Percentiles rank a stretch among this genome's conserved stretches.
Conservation (phyloP, 2,329 filamentous ascomycete genomes). For the Penicillium sp. region DNA sequence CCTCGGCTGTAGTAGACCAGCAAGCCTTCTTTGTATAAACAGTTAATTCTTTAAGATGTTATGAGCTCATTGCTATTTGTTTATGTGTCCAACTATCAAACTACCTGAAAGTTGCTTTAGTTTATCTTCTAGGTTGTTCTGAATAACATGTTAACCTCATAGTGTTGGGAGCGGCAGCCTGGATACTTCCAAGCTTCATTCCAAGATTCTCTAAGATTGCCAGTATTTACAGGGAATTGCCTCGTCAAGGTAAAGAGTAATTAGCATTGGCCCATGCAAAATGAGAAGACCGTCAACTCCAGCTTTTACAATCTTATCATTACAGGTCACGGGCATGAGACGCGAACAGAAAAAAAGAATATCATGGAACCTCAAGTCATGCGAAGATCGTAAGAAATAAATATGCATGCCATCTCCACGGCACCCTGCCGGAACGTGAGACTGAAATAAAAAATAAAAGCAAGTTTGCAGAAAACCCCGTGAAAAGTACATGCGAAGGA, state of each 20-base stretch:
- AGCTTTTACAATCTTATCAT: conserved; percentile 43
- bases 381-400: conserved; percentile 26
- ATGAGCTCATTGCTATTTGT: no score
- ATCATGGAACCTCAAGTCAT: conserved; percentile 29
- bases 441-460: conserved; percentile 24
- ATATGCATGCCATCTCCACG: conserved; percentile 30
- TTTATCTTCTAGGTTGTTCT: no score
- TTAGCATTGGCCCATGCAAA: conserved; percentile 23
- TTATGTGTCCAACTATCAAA: no score
- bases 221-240: neutral
- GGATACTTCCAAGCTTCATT: no score
- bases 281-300: conserved; percentile 21
- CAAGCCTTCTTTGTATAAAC: no score
- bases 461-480: conserved; percentile 12
- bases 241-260: conserved; percentile 15
- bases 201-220: neutral
- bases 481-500: conserved; percentile 21
- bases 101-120: no score
- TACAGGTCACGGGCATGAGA: conserved; percentile 33
- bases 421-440: conserved; percentile 28
- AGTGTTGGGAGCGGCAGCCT: no score
- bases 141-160: no score
- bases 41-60: no score
- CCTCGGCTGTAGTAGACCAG: no score
- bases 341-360: conserved; percentile 19